These are phyloP conservation scores for Miscanthus sacchariflorus DNA, from an alignment of 202 grass and related monocot species.

Conservation along the genomic window DNA sequence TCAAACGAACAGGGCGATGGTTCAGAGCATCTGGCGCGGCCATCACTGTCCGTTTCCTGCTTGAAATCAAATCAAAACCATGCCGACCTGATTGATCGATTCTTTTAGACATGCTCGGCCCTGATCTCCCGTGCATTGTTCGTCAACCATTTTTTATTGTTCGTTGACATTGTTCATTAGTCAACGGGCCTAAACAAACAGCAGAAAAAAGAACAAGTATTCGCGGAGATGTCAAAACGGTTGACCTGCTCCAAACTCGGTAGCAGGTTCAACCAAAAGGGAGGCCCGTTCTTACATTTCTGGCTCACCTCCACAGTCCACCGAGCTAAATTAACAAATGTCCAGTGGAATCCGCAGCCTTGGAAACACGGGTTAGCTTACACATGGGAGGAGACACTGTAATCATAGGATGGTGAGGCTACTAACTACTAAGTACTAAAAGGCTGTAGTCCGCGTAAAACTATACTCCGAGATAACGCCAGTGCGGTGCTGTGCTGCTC, in stretches of 20 bases:
- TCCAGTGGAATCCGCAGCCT: neutral
- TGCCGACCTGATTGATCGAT: neutral
- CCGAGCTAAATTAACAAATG: neutral
- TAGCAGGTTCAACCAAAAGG: conserved; percentile 47
- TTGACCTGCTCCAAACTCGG: conserved; percentile 36
- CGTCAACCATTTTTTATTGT: conserved; percentile 9
- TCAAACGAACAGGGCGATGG: neutral
- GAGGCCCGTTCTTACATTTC: conserved; percentile 9
- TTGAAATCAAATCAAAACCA: conserved; percentile 27
- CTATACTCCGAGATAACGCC: neutral
- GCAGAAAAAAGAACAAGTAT: neutral
- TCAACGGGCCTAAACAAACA: neutral
- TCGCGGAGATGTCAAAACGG: conserved; percentile 14
- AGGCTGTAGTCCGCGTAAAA: neutral
- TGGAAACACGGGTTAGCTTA: neutral
- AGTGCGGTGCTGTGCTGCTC: neutral
- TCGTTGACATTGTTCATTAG: neutral
- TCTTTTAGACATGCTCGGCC: neutral
- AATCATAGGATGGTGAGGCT: conserved; percentile 48
- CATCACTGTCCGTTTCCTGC: neutral
- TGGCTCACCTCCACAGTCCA: neutral
- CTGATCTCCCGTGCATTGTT: neutral
- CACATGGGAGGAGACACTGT: neutral
- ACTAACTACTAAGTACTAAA: neutral
- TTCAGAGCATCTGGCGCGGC: conserved; percentile 18